Conservation (phyloP, 352 stramenopile species). For the Pythium periplocum region DNA sequence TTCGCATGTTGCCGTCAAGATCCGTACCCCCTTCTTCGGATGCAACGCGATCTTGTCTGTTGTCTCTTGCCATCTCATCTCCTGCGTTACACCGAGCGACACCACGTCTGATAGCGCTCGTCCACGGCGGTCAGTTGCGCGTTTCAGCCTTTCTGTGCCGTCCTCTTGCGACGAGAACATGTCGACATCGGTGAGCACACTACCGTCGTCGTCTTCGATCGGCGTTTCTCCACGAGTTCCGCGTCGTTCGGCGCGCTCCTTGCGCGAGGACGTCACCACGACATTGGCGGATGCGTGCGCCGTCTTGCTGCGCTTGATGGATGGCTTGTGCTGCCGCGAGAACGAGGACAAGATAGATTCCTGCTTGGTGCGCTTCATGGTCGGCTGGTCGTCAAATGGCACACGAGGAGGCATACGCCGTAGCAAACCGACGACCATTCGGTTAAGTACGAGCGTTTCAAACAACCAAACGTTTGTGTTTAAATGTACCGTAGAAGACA, state of each 20-base stretch:
- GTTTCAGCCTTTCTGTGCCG: no score
- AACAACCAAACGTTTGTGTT: no score
- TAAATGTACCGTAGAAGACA: no score
- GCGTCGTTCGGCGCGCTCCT: conserved; percentile 1
- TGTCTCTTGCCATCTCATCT: neutral
- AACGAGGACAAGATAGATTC: conserved; percentile 20
- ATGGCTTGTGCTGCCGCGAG: conserved; percentile 24
- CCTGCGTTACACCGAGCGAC: conserved; percentile 7
- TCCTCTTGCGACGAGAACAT: conserved; percentile 39
- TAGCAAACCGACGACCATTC: no score
- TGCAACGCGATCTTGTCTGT: neutral
- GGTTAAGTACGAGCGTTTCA: no score
- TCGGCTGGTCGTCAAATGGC: neutral
- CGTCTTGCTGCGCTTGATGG: conserved; percentile 21
- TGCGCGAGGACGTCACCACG: neutral
- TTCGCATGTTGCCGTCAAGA: no score
- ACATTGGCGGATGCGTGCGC: neutral
- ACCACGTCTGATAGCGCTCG: neutral
- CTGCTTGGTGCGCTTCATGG: conserved; percentile 26
- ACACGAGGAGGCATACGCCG: no score
- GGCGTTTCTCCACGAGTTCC: neutral
- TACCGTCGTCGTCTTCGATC: conserved; percentile 22
- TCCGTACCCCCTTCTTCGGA: neutral
- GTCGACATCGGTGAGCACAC: conserved; percentile 41
- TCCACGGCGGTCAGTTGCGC: no score